Evolutionary conservation across 106 monocot genomes (phyloP).

Genomic region (Cymbidium sinense): DNA sequence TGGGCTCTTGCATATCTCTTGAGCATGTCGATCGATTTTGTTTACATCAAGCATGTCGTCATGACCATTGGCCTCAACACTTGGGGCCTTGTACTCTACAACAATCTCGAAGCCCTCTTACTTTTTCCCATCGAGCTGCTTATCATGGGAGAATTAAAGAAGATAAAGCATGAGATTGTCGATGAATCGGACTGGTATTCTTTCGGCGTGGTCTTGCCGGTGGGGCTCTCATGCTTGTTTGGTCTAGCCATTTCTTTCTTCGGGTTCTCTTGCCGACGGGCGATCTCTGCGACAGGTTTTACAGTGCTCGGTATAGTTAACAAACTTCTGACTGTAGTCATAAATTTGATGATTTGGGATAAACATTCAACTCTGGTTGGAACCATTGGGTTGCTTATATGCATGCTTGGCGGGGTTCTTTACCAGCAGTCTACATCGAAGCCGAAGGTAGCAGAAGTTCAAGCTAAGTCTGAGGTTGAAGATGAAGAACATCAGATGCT

Average conservation of each 20-base stretch:
- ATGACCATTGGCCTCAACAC: conserved; percentile 67
- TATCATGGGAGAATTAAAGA: conserved; percentile 54
- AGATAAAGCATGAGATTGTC: conserved; percentile 44
- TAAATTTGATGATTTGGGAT: conserved; percentile 28
- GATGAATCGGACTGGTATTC: conserved; percentile 39
- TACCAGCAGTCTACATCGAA: conserved; percentile 17
- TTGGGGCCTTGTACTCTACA: conserved; percentile 61
- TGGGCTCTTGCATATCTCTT: conserved; percentile 53
- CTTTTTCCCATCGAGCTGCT: conserved; percentile 51
- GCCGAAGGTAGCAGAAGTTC: not conserved
- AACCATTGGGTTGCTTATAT: conserved; percentile 17
- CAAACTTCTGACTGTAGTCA: conserved; percentile 17
- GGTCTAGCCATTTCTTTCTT: conserved; percentile 61
- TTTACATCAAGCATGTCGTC: conserved; percentile 69
- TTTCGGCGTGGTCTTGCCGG: conserved; percentile 32
- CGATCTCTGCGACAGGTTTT: conserved; percentile 56
- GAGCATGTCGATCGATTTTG: conserved; percentile 69
- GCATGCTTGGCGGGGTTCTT: conserved; percentile 22
- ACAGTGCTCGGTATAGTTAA: conserved; percentile 50
- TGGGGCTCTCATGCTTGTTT: conserved; percentile 51
- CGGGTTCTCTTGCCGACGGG: conserved; percentile 51
- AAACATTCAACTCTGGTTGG: conserved; percentile 18
- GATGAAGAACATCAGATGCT: conserved; percentile 19
- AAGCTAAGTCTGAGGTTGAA: not conserved
- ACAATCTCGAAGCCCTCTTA: conserved; percentile 59